These are phyloP conservation scores for Colletotrichum sp. DNA, from an alignment of 2,329 filamentous ascomycete genomes.

Conservation along the genomic window DNA sequence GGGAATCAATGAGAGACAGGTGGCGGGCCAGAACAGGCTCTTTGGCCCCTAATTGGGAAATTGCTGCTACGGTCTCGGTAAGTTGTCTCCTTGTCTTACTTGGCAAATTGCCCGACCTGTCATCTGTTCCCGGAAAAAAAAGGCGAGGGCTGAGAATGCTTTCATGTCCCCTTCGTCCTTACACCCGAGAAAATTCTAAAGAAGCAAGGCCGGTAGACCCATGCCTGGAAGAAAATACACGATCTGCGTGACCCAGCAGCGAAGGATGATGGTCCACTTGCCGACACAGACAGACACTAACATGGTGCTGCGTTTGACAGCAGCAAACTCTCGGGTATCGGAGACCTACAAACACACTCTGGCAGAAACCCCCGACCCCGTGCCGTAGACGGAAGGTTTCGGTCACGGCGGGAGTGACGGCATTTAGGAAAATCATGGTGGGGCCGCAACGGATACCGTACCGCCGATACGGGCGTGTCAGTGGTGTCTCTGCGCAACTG, in stretches of 20 bases:
- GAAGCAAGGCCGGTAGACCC: neutral
- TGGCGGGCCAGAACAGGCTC: neutral
- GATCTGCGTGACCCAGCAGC: neutral
- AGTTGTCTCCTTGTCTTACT: slow-evolving; percentile 7
- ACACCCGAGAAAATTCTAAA: neutral
- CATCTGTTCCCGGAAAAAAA: slow-evolving; percentile 11
- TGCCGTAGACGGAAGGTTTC: neutral
- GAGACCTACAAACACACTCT: neutral
- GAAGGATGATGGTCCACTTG: neutral
- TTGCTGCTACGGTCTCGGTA: neutral
- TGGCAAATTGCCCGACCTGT: neutral
- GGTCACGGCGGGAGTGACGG: neutral
- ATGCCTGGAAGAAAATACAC: neutral
- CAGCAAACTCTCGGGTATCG: neutral
- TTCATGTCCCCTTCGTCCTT: neutral
- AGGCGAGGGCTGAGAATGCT: neutral
- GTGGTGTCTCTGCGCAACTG: neutral
- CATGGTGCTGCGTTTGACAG: neutral
- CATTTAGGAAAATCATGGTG: neutral
- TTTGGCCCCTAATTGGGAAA: neutral
- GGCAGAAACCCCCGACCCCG: neutral
- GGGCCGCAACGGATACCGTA: neutral
- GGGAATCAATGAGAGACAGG: neutral
- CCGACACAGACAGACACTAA: neutral
- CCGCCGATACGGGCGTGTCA: neutral